These are phyloP conservation scores for Elsinoe arachidis DNA, from an alignment of 2,329 filamentous ascomycete genomes.

Conservation along the genomic window DNA sequence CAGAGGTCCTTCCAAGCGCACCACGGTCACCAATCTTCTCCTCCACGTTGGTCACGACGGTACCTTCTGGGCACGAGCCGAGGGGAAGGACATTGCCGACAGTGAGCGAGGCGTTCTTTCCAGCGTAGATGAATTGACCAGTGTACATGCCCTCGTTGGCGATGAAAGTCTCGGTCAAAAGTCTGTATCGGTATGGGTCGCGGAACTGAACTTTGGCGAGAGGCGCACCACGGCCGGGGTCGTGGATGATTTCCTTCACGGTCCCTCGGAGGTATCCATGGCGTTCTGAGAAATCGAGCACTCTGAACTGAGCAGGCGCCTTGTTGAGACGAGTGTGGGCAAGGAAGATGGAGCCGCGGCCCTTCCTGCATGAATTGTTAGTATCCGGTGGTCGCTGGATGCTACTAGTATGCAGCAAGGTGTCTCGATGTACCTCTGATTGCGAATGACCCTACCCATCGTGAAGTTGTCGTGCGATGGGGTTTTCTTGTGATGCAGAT, in stretches of 20 bases:
- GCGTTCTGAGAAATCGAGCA: slow-evolving; percentile 68
- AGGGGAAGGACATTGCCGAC: slow-evolving; percentile 97
- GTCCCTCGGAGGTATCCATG: slow-evolving; percentile 97
- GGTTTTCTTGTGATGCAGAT: neutral
- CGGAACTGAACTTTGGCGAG: slow-evolving; percentile 96
- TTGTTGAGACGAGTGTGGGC: slow-evolving; percentile 89
- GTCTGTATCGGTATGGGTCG: slow-evolving; percentile 97
- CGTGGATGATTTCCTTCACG: slow-evolving; percentile 99
- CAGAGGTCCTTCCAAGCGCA: slow-evolving; percentile 89
- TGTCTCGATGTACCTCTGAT: slow-evolving; percentile 44
- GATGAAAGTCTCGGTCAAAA: slow-evolving; percentile 98
- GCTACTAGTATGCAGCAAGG: slow-evolving; percentile 21
- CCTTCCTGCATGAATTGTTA: slow-evolving; percentile 38
- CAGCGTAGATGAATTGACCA: slow-evolving; percentile 99
- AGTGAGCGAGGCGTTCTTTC: slow-evolving; percentile 95
- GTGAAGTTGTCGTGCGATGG: slow-evolving; percentile 13
- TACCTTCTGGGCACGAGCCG: slow-evolving; percentile 93
- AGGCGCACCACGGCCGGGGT: slow-evolving; percentile 94
- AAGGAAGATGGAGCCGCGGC: slow-evolving; percentile 66
- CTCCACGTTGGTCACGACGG: slow-evolving; percentile 98
- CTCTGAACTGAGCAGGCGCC: slow-evolving; percentile 89
- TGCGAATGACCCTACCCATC: slow-evolving; percentile 63
- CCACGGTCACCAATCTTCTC: slow-evolving; percentile 98
- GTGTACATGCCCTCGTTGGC: slow-evolving; percentile 99
- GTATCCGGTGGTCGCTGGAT: slow-evolving; percentile 27